Percentiles rank a stretch among this genome's conserved stretches.
Evolutionary conservation across 345 rosid genomes (phyloP).

Genomic region (Reutealis trisperma): DNA sequence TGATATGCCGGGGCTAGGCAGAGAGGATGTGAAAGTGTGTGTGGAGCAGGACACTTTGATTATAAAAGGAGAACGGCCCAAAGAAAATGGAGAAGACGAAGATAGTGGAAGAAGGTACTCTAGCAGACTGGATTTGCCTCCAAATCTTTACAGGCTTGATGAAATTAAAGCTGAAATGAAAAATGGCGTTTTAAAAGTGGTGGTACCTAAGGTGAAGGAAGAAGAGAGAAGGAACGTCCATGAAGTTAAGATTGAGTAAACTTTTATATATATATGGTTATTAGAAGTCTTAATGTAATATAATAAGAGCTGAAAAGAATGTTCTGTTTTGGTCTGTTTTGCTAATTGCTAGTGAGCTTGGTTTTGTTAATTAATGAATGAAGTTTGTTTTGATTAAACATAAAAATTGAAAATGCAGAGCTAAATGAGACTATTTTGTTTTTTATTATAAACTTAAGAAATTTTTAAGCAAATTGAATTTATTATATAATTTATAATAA

Average conservation of each 20-base stretch:
- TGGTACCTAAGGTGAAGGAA: slow-evolving; percentile 65
- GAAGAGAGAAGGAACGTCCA: slow-evolving; percentile 55
- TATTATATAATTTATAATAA: too few relatives aligned
- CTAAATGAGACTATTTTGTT: too few relatives aligned
- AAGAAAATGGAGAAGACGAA: slow-evolving; percentile 13
- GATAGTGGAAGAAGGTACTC: slow-evolving; percentile 46
- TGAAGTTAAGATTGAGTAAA: slow-evolving; percentile 46
- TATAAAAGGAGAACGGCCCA: slow-evolving; percentile 55
- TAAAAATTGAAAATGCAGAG: too few relatives aligned
- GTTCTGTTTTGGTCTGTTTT: too few relatives aligned
- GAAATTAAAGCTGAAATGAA: slow-evolving; percentile 87
- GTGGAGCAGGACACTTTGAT: slow-evolving; percentile 62
- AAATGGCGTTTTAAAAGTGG: slow-evolving; percentile 76
- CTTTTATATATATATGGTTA: not conserved
- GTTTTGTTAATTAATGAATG: too few relatives aligned
- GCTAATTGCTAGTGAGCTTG: too few relatives aligned
- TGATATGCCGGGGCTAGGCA: slow-evolving; percentile 61
- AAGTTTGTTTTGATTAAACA: too few relatives aligned
- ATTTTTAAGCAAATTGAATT: too few relatives aligned
- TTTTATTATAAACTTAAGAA: too few relatives aligned
- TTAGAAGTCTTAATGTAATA: not conserved
- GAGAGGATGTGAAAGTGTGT: slow-evolving; percentile 51
- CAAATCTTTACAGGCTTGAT: slow-evolving; percentile 40
- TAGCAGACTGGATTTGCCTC: slow-evolving; percentile 50
- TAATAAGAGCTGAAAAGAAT: too few relatives aligned